Evolutionary conservation across 2,329 filamentous ascomycete genomes (phyloP).

Genomic region (Trichoderma sp.): DNA sequence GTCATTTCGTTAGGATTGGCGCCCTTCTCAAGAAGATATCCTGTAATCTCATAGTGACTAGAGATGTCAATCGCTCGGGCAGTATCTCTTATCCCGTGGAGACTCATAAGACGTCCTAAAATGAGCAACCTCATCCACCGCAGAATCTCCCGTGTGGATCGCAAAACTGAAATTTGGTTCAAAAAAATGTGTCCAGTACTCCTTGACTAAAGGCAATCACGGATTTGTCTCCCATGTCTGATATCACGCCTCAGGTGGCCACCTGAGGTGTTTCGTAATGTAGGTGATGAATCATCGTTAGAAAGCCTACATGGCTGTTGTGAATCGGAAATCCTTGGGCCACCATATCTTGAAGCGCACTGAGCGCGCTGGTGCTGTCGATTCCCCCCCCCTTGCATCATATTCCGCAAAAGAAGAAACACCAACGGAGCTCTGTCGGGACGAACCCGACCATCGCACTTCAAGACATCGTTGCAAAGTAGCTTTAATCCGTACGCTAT

Average conservation of each 20-base stretch:
- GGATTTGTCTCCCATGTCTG: background rate
- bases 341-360: background rate
- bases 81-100: too few relatives aligned
- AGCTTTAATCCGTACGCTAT: background rate
- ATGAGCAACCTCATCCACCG: accelerated
- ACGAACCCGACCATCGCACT: background rate
- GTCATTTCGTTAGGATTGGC: background rate
- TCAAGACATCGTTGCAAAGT: background rate
- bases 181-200: background rate
- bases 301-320: background rate
- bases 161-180: background rate
- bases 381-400: background rate
- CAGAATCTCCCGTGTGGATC: accelerated
- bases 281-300: background rate
- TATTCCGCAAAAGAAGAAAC: background rate
- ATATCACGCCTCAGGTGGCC: background rate
- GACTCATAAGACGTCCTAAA: background rate
- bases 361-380: background rate
- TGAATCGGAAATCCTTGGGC: background rate
- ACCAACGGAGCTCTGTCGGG: background rate
- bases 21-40: background rate
- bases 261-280: too few relatives aligned
- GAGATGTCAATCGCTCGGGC: background rate
- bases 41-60: accelerated
- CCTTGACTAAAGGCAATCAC: background rate